Evolutionary conservation across 2,329 filamentous ascomycete species (phyloP).

Genomic region (Colletotrichum limetticola): DNA sequence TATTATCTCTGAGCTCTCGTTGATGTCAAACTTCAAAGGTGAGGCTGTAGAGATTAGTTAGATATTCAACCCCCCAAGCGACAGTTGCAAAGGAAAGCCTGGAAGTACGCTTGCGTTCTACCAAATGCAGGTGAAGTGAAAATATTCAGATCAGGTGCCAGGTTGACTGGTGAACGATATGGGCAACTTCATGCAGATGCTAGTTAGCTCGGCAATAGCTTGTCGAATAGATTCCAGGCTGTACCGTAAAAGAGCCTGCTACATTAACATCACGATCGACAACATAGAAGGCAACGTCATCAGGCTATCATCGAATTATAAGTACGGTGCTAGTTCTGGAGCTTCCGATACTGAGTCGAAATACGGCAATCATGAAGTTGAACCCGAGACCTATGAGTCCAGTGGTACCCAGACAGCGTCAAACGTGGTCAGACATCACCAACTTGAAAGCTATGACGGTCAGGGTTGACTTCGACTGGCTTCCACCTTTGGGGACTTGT

Average conservation of each 20-base stretch:
- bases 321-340: background rate
- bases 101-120: background rate
- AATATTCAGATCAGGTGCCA: background rate
- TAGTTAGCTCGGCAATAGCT: background rate
- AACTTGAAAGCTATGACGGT: slow-evolving; percentile 46
- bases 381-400: slow-evolving; percentile 55
- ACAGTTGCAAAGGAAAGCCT: background rate
- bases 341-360: background rate
- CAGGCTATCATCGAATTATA: background rate
- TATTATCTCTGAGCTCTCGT: no score
- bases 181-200: background rate
- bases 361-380: slow-evolving; percentile 41
- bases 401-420: slow-evolving; percentile 30
- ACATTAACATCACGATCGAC: no score
- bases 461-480: slow-evolving; percentile 41
- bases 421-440: slow-evolving; percentile 43
- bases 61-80: background rate
- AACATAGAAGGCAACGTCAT: no score
- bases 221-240: no score
- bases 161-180: background rate
- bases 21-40: background rate
- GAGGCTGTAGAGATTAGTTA: background rate
- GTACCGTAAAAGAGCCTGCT: no score
- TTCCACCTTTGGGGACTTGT: slow-evolving; percentile 44
- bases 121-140: background rate